Percentiles rank a stretch among this genome's conserved stretches.
phyloP scores from a whole-genome alignment of 129 eudicot genomes.

The Flaveria linearis region DNA sequence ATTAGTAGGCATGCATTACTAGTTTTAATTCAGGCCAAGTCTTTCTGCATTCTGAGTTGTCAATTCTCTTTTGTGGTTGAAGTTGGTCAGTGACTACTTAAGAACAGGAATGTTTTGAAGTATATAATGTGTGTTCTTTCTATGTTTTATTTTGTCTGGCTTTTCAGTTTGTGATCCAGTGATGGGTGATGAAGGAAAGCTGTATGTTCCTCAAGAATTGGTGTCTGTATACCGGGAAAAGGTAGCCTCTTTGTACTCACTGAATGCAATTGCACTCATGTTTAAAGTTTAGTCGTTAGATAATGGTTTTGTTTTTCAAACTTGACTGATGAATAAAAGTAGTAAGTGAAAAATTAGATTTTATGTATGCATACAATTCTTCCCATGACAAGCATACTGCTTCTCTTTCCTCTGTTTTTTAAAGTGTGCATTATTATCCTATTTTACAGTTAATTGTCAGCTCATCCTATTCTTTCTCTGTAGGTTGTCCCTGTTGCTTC shows the following conservation, averaged over 20 bases:
- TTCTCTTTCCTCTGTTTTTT: neutral
- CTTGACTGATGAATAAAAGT: neutral
- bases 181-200: constrained; percentile 97
- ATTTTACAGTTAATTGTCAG: neutral
- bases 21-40: neutral
- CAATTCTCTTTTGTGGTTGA: constrained; percentile 9
- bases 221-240: constrained; percentile 92
- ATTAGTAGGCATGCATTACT: constrained; percentile 2
- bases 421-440: neutral
- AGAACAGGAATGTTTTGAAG: neutral
- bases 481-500: constrained; percentile 99
- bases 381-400: neutral
- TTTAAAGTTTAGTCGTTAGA: neutral
- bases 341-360: neutral
- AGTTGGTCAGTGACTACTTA: neutral
- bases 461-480: constrained; percentile 8
- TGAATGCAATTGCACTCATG: neutral
- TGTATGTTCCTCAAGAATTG: constrained; percentile 86
- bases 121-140: constrained; percentile 21
- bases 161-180: constrained; percentile 97
- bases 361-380: constrained; percentile 5
- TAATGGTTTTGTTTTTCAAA: constrained; percentile 12
- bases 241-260: constrained; percentile 45
- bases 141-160: constrained; percentile 15
- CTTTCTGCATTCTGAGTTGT: constrained; percentile 4